Evolutionary conservation across 1,139 yeast species (phyloP).

Genomic region (Candida tunisiensis): DNA sequence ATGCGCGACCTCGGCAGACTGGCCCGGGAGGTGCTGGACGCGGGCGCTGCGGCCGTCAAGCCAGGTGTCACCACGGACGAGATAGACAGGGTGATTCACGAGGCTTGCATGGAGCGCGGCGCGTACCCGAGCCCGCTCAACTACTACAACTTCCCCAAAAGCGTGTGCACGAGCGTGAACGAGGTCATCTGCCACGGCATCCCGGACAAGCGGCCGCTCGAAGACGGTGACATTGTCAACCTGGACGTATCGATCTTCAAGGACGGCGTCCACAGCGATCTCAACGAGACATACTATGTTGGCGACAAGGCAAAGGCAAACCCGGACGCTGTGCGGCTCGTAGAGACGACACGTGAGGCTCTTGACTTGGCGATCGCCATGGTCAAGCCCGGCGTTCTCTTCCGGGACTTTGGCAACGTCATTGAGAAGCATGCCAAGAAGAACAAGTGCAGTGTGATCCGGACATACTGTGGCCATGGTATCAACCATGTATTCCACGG

Average conservation of each 20-base stretch:
- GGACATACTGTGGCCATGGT: conserved; percentile 93
- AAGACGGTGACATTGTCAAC: conserved; percentile 92
- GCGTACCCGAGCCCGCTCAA: conserved; percentile 94
- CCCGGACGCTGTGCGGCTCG: conserved; percentile 69
- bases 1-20: conserved; percentile 56
- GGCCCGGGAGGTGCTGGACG: conserved; percentile 81
- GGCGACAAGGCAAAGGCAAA: conserved; percentile 72
- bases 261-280: conserved; percentile 84
- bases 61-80: conserved; percentile 95
- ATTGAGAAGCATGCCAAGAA: conserved; percentile 78
- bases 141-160: conserved; percentile 87
- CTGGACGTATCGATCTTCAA: conserved; percentile 75
- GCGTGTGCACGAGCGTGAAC: conserved; percentile 84
- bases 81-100: conserved; percentile 71
- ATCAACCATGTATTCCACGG: conserved; percentile 77
- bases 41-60: conserved; percentile 63
- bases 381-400: conserved; percentile 86
- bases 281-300: conserved; percentile 93
- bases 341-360: conserved; percentile 88
- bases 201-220: conserved; percentile 71
- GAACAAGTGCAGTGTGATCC: conserved; percentile 72
- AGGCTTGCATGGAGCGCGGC: conserved; percentile 74
- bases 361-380: conserved; percentile 65
- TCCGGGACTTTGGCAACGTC: conserved; percentile 74
- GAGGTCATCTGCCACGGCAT: conserved; percentile 96